Evolutionary conservation across 305 asterid genomes (phyloP), one percentile per base, ranked within the genome.

Genomic region (Fraxinus velutina): DNA sequence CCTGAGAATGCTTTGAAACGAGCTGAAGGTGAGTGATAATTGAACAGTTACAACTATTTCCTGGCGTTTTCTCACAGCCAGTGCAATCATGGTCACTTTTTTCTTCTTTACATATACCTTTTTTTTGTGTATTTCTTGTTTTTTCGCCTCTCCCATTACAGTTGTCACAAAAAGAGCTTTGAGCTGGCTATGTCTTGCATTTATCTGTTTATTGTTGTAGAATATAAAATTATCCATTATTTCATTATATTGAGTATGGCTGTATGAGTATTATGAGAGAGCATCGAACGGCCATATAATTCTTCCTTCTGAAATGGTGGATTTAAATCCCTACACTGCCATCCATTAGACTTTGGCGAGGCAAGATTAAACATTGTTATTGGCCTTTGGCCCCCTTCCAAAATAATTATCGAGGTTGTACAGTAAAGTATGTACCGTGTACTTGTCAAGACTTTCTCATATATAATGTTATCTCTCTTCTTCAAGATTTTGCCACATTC

Each of bases 1-100:
- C 99, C 99, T 0, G 99, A 96, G 92, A 94, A 96, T 89, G 97
- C 99, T 22, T 88, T 94, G 86, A 96, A 96, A 92, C 93, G 98
- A 17, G 97, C 98, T 37, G 99, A 96, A 91, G 99, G 99, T 96
- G 55, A 80, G 88, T 82, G 39, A 44, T 37, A 27, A 7, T 1
- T 78, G 5, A 73, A 21, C 12, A 47, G 21, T 62, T n/a, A 15
- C 34, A 10, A 70, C 39, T 30, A 29, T 70, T 70, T 70, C 39
- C 5, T 29, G 7, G 75, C 42, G 15, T 70, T 30, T 70, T 70
- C 37, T 30, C 75, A 27, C 33, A 4, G 33, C 36, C 19, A 27
- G 75, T 68, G 75, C 75, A 68, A 29, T 68, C 39, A 13, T 68
- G 39, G 75, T 68, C 34, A 64, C 30, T 21, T 64, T 10, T 9